Evolutionary conservation across 768 basidiomycete genomes (phyloP).

Genomic region (Agaricus blazei): DNA sequence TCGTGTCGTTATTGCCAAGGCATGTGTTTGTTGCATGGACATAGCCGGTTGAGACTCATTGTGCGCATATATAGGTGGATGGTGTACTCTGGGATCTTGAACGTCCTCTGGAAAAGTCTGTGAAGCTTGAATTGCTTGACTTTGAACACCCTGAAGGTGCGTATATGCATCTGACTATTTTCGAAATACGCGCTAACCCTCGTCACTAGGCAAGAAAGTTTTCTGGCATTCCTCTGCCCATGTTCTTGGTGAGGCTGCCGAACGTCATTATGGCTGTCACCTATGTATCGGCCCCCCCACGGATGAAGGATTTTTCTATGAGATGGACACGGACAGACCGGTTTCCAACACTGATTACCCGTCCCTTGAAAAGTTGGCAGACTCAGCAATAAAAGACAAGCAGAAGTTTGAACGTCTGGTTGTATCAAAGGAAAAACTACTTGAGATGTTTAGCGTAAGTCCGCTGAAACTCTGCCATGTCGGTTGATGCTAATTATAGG

Average conservation of each 20-base stretch:
- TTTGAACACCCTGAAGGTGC: constrained; percentile 89
- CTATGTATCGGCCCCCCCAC: constrained; percentile 96
- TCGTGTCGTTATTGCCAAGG: constrained; percentile 90
- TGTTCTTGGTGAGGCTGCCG: constrained; percentile 93
- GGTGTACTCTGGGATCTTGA: constrained; percentile 92
- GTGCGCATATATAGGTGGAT: constrained; percentile 53
- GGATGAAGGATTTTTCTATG: constrained; percentile 99
- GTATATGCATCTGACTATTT: background rate
- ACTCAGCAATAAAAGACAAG: constrained; percentile 89
- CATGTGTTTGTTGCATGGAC: constrained; percentile 21
- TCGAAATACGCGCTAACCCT: background rate
- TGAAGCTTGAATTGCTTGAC: constrained; percentile 79
- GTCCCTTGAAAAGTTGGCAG: constrained; percentile 81
- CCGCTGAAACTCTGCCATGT: background rate
- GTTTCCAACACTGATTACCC: constrained; percentile 84
- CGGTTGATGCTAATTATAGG: constrained; percentile 4
- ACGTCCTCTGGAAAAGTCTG: constrained; percentile 84
- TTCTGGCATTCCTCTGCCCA: constrained; percentile 99
- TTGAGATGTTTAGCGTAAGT: constrained; percentile 93
- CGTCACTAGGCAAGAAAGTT: constrained; percentile 75
- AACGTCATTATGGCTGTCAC: constrained; percentile 95
- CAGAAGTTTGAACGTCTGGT: constrained; percentile 95
- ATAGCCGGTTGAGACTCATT: background rate
- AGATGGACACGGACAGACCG: constrained; percentile 91
- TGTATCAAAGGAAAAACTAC: constrained; percentile 88